phyloP scores from a whole-genome alignment of 495 filamentous ascomycete species.

The Penicillium odoratum region DNA sequence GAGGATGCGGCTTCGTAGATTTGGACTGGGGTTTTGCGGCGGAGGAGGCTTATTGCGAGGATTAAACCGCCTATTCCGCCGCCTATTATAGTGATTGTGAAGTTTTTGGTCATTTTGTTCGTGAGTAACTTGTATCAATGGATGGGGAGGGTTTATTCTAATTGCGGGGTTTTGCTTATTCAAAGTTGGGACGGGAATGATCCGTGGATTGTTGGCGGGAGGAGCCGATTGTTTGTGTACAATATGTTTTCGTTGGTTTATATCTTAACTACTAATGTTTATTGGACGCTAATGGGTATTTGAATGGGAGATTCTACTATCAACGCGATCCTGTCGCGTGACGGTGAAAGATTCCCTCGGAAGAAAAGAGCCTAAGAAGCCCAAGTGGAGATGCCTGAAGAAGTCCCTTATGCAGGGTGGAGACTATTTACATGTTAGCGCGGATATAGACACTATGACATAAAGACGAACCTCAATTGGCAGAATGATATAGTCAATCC shows the following conservation, averaged over 20 bases:
- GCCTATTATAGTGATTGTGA: slow-evolving; percentile 58
- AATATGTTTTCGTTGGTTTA: too few relatives aligned
- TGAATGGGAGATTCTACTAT: not conserved
- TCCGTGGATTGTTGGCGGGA: not conserved
- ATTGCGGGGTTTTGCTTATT: not conserved
- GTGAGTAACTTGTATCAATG: not conserved
- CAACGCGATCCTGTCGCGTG: slow-evolving; percentile 10
- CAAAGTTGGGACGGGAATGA: not conserved
- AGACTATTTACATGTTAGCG: not conserved
- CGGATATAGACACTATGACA: not conserved
- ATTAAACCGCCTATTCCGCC: slow-evolving; percentile 60
- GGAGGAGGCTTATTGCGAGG: slow-evolving; percentile 55
- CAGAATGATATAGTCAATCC: not conserved
- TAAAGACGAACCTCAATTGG: not conserved
- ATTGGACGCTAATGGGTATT: not conserved
- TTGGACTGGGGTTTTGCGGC: slow-evolving; percentile 47
- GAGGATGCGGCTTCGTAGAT: slow-evolving; percentile 56
- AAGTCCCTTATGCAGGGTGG: not conserved
- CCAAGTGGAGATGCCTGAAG: not conserved
- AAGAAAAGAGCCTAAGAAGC: not conserved
- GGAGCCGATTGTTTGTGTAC: not conserved
- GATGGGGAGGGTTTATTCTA: not conserved
- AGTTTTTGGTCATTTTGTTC: slow-evolving; percentile 17
- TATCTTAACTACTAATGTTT: too few relatives aligned
- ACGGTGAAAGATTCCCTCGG: not conserved